These are phyloP conservation scores for Aspergillus baeticus DNA, from an alignment of 495 filamentous ascomycete species.

Conservation along the genomic window DNA sequence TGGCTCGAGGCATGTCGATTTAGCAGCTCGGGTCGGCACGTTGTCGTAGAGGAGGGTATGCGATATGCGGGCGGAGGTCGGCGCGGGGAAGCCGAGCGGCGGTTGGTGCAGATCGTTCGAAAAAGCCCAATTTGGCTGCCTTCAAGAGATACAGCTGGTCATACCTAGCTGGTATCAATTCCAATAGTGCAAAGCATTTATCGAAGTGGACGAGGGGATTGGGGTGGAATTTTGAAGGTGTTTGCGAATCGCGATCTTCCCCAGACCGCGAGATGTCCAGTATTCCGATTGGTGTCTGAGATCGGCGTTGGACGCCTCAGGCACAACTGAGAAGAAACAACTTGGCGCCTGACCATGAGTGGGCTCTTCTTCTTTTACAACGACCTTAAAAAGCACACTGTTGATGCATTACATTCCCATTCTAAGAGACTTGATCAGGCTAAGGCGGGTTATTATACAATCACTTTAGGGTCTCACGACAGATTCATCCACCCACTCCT, in stretches of 20 bases:
- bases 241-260: not conserved
- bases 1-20: constrained; percentile 38
- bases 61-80: not conserved
- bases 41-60: not conserved
- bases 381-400: no score
- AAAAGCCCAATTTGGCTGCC: constrained; percentile 5
- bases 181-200: not conserved
- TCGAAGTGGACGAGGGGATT: not conserved
- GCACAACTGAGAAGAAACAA: not conserved
- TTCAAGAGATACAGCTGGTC: not conserved
- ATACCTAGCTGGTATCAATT: not conserved
- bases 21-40: not conserved
- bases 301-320: not conserved
- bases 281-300: not conserved
- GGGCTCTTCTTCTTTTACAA: no score
- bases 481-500: no score
- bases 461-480: no score
- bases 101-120: not conserved
- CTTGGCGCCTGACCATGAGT: no score
- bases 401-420: no score
- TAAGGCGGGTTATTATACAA: no score
- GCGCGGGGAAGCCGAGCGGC: constrained; percentile 6
- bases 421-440: no score
- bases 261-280: not conserved
- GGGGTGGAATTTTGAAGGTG: not conserved